phyloP scores from a whole-genome alignment of 306 rosid species.

The Calophaca sinica region DNA sequence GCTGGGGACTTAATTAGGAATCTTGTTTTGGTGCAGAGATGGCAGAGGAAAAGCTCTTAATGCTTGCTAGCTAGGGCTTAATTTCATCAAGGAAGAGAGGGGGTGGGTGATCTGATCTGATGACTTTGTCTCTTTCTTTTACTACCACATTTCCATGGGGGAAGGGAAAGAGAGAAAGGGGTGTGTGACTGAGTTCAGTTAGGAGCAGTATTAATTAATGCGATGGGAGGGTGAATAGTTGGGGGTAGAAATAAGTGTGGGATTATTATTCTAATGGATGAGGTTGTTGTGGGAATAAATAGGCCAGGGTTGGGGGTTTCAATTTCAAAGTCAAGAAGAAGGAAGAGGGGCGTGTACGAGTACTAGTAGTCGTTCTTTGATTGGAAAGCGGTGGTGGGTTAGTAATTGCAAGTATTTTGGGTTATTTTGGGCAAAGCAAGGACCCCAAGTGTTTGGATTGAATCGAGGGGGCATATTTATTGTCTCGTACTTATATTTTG shows the following conservation, averaged over 20 bases:
- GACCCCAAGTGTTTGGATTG: slow-evolving; percentile 68
- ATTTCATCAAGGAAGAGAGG: slow-evolving; percentile 15
- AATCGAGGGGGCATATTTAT: slow-evolving; percentile 93
- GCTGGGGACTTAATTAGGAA: slow-evolving; percentile 86
- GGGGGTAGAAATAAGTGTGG: too few species aligned
- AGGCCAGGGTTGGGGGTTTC: slow-evolving; percentile 46
- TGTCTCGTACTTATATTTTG: background rate
- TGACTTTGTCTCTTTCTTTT: slow-evolving; percentile 55
- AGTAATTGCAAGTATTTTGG: slow-evolving; percentile 69
- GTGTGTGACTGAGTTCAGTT: background rate
- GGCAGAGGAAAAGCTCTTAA: slow-evolving; percentile 65
- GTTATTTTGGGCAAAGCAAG: slow-evolving; percentile 58
- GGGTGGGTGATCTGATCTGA: slow-evolving; percentile 54
- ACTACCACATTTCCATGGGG: slow-evolving; percentile 41
- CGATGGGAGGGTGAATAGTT: too few species aligned
- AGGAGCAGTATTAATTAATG: background rate
- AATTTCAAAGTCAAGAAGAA: slow-evolving; percentile 73
- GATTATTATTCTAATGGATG: slow-evolving; percentile 72
- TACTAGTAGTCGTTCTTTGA: slow-evolving; percentile 42
- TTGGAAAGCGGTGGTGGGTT: slow-evolving; percentile 80
- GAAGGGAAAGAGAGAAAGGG: slow-evolving; percentile 10
- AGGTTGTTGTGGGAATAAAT: slow-evolving; percentile 91
- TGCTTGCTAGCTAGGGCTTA: slow-evolving; percentile 51
- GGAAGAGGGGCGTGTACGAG: background rate
- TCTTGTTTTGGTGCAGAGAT: slow-evolving; percentile 64